Conservation (phyloP, 2,329 filamentous ascomycete species). For the Aspergillus ustus region DNA sequence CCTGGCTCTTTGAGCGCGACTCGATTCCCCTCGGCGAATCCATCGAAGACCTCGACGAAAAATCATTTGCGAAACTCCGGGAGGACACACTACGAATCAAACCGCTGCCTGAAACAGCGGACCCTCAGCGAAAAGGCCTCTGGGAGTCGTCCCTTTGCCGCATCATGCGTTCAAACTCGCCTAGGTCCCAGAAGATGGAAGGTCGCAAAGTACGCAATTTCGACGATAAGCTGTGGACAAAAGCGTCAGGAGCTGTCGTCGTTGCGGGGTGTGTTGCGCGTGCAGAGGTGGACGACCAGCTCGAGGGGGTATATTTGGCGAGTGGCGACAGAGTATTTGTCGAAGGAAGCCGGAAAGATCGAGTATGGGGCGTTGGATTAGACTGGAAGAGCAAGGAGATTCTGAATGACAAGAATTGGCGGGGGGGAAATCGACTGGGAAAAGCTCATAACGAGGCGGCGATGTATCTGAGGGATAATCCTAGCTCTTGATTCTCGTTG, state of each 20-base stretch:
- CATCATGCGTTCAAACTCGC: constrained; percentile 16
- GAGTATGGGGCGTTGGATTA: constrained; percentile 20
- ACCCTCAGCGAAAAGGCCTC: neutral
- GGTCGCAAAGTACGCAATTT: constrained; percentile 15
- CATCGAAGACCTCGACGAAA: neutral
- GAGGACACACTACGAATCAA: neutral
- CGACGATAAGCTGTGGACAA: constrained; percentile 11
- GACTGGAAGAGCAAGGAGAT: constrained; percentile 19
- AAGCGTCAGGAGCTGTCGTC: constrained; percentile 12
- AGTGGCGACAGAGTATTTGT: constrained; percentile 13
- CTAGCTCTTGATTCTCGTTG: neutral
- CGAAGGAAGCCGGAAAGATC: constrained; percentile 17
- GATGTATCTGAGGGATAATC: neutral
- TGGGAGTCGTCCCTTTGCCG: constrained; percentile 3
- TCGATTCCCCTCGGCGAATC: neutral
- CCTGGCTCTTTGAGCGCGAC: constrained; percentile 21
- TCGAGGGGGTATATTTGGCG: constrained; percentile 14
- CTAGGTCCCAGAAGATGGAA: constrained; percentile 16
- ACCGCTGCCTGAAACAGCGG: neutral
- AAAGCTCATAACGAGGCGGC: constrained; percentile 17
- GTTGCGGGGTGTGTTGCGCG: constrained; percentile 18
- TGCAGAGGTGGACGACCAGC: constrained; percentile 14
- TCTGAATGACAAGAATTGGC: constrained; percentile 18
- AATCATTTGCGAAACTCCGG: neutral
- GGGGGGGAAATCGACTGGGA: constrained; percentile 19